Evolutionary conservation across 345 rosid genomes (phyloP).

Genomic region (Geranium brycei): DNA sequence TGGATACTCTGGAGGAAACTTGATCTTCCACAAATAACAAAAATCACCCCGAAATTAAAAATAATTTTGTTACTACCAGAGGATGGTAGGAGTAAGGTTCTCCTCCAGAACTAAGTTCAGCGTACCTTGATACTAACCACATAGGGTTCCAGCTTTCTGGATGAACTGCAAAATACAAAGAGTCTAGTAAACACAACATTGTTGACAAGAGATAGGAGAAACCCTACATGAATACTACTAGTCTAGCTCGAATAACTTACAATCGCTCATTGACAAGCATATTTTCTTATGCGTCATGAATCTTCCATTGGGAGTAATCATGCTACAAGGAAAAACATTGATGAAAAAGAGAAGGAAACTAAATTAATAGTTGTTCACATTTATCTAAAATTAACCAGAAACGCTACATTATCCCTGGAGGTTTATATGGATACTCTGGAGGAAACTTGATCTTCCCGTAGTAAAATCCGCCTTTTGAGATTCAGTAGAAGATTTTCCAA

Average conservation of each 20-base stretch:
- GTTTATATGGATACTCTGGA: slow-evolving; percentile 91
- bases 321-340: slow-evolving; percentile 23
- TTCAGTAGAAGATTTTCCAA: slow-evolving; percentile 1
- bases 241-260: slow-evolving; percentile 33
- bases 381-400: not conserved
- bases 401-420: slow-evolving; percentile 91
- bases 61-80: not conserved
- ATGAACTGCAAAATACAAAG: slow-evolving; percentile 53
- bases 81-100: not conserved
- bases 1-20: slow-evolving; percentile 94
- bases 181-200: not conserved
- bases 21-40: no score
- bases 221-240: not conserved
- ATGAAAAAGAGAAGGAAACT: not conserved
- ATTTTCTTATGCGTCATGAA: slow-evolving; percentile 94
- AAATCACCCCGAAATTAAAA: no score
- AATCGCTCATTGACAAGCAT: slow-evolving; percentile 97
- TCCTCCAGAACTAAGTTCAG: slow-evolving; percentile 3
- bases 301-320: slow-evolving; percentile 97
- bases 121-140: slow-evolving; percentile 97
- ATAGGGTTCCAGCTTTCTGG: slow-evolving; percentile 99
- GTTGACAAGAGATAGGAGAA: not conserved
- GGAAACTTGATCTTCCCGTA: slow-evolving; percentile 98
- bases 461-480: slow-evolving; percentile 58
- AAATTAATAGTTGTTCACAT: not conserved